Percentiles rank a stretch among this genome's conserved stretches.
phyloP scores from a whole-genome alignment of 169 alveolate species.

The Pseudocohnilembus persalinus region DNA sequence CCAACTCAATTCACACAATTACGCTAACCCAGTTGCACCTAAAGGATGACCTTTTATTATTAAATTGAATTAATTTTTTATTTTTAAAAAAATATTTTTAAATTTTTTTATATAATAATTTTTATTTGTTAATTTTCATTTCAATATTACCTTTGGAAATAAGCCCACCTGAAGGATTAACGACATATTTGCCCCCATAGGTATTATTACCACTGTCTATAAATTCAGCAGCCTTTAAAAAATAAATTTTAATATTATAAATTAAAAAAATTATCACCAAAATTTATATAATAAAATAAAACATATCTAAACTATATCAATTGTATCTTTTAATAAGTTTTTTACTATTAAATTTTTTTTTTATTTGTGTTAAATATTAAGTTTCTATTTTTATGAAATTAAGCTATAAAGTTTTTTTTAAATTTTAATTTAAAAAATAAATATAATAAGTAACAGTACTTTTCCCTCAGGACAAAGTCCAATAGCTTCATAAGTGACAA shows the following conservation, averaged over 20 bases:
- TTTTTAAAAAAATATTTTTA: too few relatives aligned
- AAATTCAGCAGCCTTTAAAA: slow-evolving; percentile 78
- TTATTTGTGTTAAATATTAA: too few relatives aligned
- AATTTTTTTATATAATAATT: slow-evolving; percentile 33
- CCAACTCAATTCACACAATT: slow-evolving; percentile 80
- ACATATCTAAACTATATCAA: too few relatives aligned
- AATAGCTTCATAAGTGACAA: slow-evolving; percentile 73
- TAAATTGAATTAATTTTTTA: slow-evolving; percentile 69
- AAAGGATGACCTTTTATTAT: slow-evolving; percentile 80
- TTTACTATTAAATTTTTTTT: too few relatives aligned
- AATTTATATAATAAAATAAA: too few relatives aligned
- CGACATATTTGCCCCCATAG: slow-evolving; percentile 79
- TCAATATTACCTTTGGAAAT: slow-evolving; percentile 5
- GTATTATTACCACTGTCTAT: slow-evolving; percentile 69
- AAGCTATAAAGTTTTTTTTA: too few relatives aligned
- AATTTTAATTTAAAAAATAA: too few relatives aligned
- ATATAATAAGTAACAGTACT: too few relatives aligned
- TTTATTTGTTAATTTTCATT: slow-evolving; percentile 2
- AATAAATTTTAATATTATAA: too few relatives aligned
- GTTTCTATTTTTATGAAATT: too few relatives aligned
- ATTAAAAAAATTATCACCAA: too few relatives aligned
- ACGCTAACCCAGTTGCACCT: slow-evolving; percentile 85
- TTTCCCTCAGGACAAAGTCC: slow-evolving; percentile 73
- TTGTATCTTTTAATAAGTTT: too few relatives aligned
- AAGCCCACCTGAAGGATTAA: slow-evolving; percentile 54